A percentile compares a stretch with the other conserved stretches of the same genome.
Conservation (phyloP, 1,139 yeast genomes). For the Pichia sp. region DNA sequence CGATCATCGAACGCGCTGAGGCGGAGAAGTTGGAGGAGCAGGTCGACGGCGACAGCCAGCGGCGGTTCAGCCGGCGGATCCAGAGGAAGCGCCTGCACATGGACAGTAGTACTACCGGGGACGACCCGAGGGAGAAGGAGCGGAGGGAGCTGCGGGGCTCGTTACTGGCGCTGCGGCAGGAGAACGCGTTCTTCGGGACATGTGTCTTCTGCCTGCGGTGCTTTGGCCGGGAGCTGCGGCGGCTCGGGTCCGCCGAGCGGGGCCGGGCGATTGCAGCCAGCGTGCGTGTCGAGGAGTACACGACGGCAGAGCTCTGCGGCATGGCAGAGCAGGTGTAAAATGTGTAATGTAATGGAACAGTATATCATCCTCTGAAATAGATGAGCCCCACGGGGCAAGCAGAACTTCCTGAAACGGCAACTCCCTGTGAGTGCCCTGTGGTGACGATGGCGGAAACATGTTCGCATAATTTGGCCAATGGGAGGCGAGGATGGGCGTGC, state of each 20-base stretch:
- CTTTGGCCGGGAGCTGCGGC: conserved; percentile 7
- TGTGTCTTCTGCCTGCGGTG: conserved; percentile 14
- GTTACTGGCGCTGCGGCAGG: conserved; percentile 2
- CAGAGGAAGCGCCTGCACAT: not conserved
- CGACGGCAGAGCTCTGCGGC: not conserved
- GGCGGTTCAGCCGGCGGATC: conserved; percentile 5
- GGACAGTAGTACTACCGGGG: no score
- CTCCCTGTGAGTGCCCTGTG: not conserved
- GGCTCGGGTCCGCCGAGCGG: not conserved
- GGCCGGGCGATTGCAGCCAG: not conserved
- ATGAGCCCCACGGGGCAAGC: not conserved
- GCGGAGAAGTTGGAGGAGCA: not conserved
- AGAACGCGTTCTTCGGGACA: conserved; percentile 11
- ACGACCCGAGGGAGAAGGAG: not conserved
- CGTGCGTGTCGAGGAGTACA: conserved; percentile 5
- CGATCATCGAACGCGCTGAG: conserved; percentile 5
- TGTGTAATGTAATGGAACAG: no score
- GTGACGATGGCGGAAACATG: not conserved
- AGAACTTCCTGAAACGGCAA: conserved; percentile 1
- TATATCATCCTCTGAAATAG: no score
- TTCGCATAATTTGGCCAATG: conserved; percentile 6
- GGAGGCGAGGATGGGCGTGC: conserved; percentile 4
- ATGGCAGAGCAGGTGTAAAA: no score
- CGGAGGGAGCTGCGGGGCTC: conserved; percentile 1
- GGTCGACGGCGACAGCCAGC: not conserved